Conservation (phyloP, 2,329 filamentous ascomycete genomes). For the Cladosporium sphaerospermum region DNA sequence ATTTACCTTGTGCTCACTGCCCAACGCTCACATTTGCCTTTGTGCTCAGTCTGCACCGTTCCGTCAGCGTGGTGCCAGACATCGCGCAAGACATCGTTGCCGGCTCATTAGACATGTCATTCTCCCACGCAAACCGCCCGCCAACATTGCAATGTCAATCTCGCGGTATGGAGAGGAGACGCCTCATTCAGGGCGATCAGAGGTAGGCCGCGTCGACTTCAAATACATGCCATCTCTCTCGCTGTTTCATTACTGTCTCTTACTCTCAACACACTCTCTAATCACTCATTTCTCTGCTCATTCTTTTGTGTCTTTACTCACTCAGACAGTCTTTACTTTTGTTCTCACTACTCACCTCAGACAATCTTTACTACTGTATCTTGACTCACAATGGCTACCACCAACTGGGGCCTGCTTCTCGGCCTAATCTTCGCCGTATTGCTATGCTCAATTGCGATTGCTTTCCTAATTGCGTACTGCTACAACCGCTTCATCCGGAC, state of each 20-base stretch:
- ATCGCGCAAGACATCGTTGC: slow-evolving; percentile 10
- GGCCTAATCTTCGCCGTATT: slow-evolving; percentile 8
- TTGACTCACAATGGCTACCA: slow-evolving; percentile 7
- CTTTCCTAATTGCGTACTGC: slow-evolving; percentile 10
- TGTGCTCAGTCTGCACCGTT: slow-evolving; percentile 11
- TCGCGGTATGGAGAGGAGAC: neutral
- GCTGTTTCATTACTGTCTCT: slow-evolving; percentile 12
- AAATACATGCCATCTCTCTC: slow-evolving; percentile 4
- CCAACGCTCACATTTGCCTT: neutral
- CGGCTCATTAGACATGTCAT: slow-evolving; percentile 11
- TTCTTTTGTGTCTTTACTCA: slow-evolving; percentile 11
- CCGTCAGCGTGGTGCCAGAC: neutral
- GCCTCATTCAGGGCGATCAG: neutral
- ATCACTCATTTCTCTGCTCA: slow-evolving; percentile 6
- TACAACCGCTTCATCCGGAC: slow-evolving; percentile 11
- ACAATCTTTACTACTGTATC: slow-evolving; percentile 8
- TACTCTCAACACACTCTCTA: slow-evolving; percentile 11
- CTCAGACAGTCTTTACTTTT: slow-evolving; percentile 10
- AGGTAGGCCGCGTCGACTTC: slow-evolving; percentile 9
- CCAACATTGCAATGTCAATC: neutral
- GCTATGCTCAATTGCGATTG: slow-evolving; percentile 8
- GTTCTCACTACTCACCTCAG: slow-evolving; percentile 5
- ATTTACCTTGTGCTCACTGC: neutral
- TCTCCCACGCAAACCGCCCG: slow-evolving; percentile 9
- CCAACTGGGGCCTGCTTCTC: slow-evolving; percentile 11